Evolutionary conservation across 2,329 filamentous ascomycete genomes (phyloP), one percentile per base, ranked within the genome.

Genomic region (Penicillium aurantiogriseum): DNA sequence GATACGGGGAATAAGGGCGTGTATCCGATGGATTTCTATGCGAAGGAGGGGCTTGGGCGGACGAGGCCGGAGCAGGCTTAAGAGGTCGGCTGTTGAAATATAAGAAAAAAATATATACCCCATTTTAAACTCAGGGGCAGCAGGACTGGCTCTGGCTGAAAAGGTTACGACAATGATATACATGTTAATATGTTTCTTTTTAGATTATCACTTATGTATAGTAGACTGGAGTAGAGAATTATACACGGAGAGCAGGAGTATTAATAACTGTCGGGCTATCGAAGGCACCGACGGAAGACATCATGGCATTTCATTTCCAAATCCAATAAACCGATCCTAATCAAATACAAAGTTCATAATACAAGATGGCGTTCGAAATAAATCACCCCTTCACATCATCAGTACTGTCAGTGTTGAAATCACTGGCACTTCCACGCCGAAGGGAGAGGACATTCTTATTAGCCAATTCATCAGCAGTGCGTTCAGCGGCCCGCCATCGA

Each of bases 1-100:
- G 87, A 81, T 17, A 81, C 79, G 56, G 75, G 71, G 15, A 82
- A 81, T 47, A 72, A 75, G 42, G 88, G 85, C 1, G 82, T 91
- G 15, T 99, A 99, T 77, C 93, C 92, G 0, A 99, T 99, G 94
- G 92, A 99, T 74, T 99, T 96, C 71, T 99, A 99, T 76, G 92
- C 88, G 0, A 93, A 89, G 72, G 91, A 97, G 45, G 94, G 94
- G 0, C 71, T 99, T 54, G 94, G 93, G 1, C 85, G 94, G 72
- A 92, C 89, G 33, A 92, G 82, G 70, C 74, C 75, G 7, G 62
- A 64, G 42, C 67, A 68, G 52, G 60, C 58, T 43, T 47, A 47
- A n/a, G 27, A 35, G 31, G 29, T 35, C 4, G 50, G 5, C 17
- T 33, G n/a, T 50, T 33, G 11, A 21, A 46, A 52, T 23, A 52